Evolutionary conservation across 306 rosid genomes (phyloP).

Genomic region (Aeschynomene evenia): DNA sequence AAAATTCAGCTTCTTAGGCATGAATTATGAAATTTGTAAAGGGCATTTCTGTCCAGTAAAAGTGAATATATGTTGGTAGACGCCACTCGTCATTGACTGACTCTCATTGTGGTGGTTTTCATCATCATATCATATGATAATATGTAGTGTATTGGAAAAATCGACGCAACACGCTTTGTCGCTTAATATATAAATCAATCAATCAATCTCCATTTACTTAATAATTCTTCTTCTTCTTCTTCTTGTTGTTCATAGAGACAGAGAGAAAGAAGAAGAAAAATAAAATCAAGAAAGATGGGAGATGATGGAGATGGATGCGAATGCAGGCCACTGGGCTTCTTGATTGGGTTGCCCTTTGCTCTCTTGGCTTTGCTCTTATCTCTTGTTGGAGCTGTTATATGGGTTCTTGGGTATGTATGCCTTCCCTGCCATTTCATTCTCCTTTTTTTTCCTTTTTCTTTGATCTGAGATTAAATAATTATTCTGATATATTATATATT

Average conservation of each 20-base stretch:
- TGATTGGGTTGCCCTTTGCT: conserved; percentile 82
- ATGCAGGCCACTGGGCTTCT: conserved; percentile 85
- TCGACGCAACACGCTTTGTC: conserved; percentile 27
- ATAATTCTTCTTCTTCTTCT: too few species aligned
- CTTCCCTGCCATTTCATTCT: background rate
- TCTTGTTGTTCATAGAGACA: background rate
- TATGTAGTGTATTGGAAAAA: background rate
- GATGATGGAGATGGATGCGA: conserved; percentile 47
- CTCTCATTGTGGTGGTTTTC: background rate
- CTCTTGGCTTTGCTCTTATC: conserved; percentile 62
- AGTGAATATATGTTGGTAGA: background rate
- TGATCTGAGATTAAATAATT: background rate
- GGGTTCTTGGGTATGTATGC: conserved; percentile 63
- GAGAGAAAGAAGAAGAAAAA: background rate
- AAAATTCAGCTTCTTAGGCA: too few species aligned
- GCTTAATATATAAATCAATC: conserved; percentile 12
- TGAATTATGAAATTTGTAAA: background rate
- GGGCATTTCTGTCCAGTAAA: conserved; percentile 25
- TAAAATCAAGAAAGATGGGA: too few species aligned
- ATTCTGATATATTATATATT: too few species aligned
- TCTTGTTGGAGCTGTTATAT: conserved; percentile 66
- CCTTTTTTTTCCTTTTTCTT: background rate
- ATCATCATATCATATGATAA: too few species aligned
- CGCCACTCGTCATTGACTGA: background rate
- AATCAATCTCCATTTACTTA: background rate